Base-by-base conservation (phyloP, 495 filamentous ascomycete genomes). In the Recurvomyces mirabilis region DNA sequence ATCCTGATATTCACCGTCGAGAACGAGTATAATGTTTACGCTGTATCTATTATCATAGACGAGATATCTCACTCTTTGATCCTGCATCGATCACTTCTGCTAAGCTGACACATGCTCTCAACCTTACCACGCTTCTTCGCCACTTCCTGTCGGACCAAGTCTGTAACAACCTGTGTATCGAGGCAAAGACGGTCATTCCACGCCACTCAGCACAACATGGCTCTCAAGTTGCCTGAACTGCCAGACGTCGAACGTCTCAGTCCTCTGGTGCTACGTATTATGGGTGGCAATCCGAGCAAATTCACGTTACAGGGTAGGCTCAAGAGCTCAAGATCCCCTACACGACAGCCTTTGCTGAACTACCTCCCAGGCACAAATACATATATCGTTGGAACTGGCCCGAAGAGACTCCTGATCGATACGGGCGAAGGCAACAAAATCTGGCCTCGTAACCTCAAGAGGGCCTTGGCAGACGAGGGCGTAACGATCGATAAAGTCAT, bases 401-500 rank as follows among this genome's bases (percentile, higher is more conserved):
- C 55, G 13, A 43, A 42, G 0, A 57, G 61, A 5, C 39, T 65
- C 40, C 49, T 67, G 28, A 54, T 67, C 44, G 64, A 67, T 43
- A 63, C 61, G 2, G 64, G 59, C 25, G 51, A 67, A 48, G 64
- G 64, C 36, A 53, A 51, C 17, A 61, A 70, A 3, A 38, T 57
- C n/a, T 78, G 74, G 75, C 60, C 71, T 24, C 47, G 67, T 0
- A 64, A 69, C 2, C 67, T 96, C 12, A 69, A 75, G 45, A 58
- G 65, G 14, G 69, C 81, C 4, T 72, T 96, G 19, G 52, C 65
- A 2, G 65, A 72, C 23, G 82, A 93, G 55, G 71, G 77, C 24
- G 75, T 78, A 26, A 69, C 70, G 0, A 68, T 95, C 23, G 61
- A 73, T 23, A 60, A 67, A 14, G 76, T 74, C 2, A 68, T 96